Base-by-base conservation (phyloP, 2,329 filamentous ascomycete genomes). In the Penicillium capsulatum region DNA sequence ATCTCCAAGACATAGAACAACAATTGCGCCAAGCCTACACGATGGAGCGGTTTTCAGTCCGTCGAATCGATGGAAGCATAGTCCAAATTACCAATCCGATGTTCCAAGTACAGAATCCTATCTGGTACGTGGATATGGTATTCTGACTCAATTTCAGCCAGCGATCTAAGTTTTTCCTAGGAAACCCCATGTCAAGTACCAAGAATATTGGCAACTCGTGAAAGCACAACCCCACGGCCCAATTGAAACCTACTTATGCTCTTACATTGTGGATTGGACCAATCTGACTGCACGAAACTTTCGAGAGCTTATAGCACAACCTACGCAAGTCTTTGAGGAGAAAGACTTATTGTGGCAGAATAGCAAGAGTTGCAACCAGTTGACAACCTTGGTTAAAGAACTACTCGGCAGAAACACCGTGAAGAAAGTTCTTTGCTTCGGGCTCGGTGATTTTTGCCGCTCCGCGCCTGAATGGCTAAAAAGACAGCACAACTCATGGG, bases 221-320 rank as follows among this genome's bases (percentile, higher is more conserved):
- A 47, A 45, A 40, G 17, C 15, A 31, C 36, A 51, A 45, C 48
- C 48, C 3, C 40, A 39, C 17, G 43, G 45, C 41, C 48, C 43
- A 40, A 13, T 38, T 24, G 45, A 53, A 44, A 51, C 41, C 16
- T 51, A 49, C 31, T 36, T 47, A 22, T 51, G 44, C 43, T 49
- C 50, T 44, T 53, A 53, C 10, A 40, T 53, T 38, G 41, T 53
- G 32, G 48, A 49, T 42, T 53, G 43, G 50, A 53, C 22, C 29
- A 51, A 53, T 42, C 43, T 20, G 37, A 51, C 48, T 39, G 35
- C 32, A 42, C 41, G 30, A 37, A 41, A 47, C 41, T 53, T 51
- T 35, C 45, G 43, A 44, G 48, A 45, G 48, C 39, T 49, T 42
- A 42, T 49, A 47, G 19, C 37, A 45, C 35, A 51, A 26, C 48